Conservation (phyloP, 73 alveolate species). For the Halteria grandinella region DNA sequence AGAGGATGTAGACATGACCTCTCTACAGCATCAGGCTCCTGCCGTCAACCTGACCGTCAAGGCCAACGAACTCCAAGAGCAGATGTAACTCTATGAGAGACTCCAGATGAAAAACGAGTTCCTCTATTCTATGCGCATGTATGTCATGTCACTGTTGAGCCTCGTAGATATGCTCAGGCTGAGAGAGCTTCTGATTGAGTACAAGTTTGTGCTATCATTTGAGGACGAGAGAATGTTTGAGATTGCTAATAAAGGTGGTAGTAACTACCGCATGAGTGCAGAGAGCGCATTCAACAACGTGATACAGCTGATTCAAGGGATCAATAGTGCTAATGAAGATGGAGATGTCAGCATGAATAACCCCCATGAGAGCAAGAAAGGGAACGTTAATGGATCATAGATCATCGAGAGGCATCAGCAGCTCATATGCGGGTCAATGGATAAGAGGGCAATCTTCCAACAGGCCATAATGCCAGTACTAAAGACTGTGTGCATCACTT, state of each 20-base stretch:
- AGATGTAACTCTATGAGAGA: conserved; percentile 25
- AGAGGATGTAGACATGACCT: conserved; percentile 15
- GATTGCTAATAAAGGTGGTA: too few relatives aligned
- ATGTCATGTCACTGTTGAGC: not conserved
- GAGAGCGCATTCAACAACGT: conserved; percentile 31
- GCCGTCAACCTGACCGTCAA: not conserved
- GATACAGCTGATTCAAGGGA: not conserved
- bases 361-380: not conserved
- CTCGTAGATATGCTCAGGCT: conserved; percentile 25
- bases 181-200: conserved; percentile 12
- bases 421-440: conserved; percentile 38
- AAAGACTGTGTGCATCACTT: not conserved
- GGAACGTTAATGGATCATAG: conserved; percentile 7
- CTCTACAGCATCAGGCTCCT: not conserved
- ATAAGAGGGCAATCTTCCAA: conserved; percentile 18
- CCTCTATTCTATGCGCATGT: conserved; percentile 12
- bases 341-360: not conserved
- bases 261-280: not conserved
- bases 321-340: not conserved
- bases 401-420: not conserved
- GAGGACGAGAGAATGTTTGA: too few relatives aligned
- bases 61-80: not conserved
- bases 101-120: conserved; percentile 15
- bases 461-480: conserved; percentile 38
- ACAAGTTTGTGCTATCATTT: too few relatives aligned